Conservation (phyloP, 129 eudicot genomes). For the Centrapalus pauciflorus region DNA sequence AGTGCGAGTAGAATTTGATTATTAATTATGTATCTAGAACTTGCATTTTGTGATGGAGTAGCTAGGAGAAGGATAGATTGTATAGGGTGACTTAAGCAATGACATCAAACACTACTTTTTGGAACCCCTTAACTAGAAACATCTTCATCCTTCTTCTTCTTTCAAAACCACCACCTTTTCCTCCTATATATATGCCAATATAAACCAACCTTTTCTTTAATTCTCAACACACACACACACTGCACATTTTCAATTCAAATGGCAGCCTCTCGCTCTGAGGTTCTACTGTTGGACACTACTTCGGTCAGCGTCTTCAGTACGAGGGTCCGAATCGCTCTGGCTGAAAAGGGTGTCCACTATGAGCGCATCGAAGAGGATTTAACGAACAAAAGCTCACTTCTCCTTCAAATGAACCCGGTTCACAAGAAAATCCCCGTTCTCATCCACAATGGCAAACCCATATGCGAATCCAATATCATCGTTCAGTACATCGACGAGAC, state of each 20-base stretch:
- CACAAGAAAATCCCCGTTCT: constrained; percentile 30
- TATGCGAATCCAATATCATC: constrained; percentile 17
- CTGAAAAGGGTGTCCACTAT: constrained; percentile 23
- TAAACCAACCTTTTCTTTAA: background rate
- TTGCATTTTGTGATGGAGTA: no score
- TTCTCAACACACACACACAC: no score
- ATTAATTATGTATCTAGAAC: no score
- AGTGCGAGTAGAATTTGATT: no score
- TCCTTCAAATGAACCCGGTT: constrained; percentile 30
- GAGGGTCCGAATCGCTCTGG: constrained; percentile 19
- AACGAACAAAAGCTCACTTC: constrained; percentile 18
- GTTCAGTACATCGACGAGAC: constrained; percentile 23
- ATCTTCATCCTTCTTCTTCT: background rate
- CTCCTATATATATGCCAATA: background rate
- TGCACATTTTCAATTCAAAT: no score
- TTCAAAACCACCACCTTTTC: background rate
- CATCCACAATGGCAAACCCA: constrained; percentile 23
- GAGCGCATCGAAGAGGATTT: constrained; percentile 15
- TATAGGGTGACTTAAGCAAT: background rate
- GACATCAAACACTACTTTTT: no score
- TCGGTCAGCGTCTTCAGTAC: constrained; percentile 16
- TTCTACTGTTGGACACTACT: background rate
- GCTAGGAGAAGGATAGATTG: no score
- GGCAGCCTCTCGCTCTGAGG: constrained; percentile 13
- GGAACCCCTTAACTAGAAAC: background rate